Percentiles rank a stretch among this genome's conserved stretches.
Conservation (phyloP, 225 moss, liverwort and hornwort genomes). For the Physcomitrium patens region DNA sequence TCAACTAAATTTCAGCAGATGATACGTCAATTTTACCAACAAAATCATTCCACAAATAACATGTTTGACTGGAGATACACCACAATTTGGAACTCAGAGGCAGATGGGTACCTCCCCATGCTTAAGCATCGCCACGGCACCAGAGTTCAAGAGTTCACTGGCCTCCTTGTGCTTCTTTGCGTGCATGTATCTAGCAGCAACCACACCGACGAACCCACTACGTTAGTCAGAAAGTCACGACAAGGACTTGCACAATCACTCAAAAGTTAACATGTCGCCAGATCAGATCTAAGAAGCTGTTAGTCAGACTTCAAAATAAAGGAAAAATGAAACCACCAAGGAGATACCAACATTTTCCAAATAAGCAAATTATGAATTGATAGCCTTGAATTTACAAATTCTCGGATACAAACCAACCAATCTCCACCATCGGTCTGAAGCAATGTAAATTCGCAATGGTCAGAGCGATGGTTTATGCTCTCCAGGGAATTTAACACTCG, state of each 20-base stretch:
- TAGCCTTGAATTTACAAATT: background rate
- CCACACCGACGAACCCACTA: constrained; percentile 13
- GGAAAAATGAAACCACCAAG: background rate
- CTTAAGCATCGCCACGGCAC: constrained; percentile 82
- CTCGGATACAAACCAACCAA: background rate
- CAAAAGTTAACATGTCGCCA: background rate
- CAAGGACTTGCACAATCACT: background rate
- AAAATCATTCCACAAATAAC: background rate
- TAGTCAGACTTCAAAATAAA: no score
- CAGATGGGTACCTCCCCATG: constrained; percentile 74
- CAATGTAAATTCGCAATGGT: no score
- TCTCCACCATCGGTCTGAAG: background rate
- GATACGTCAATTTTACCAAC: background rate
- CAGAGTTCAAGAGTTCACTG: constrained; percentile 77
- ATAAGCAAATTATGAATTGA: background rate
- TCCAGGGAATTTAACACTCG: no score
- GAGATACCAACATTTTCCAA: background rate
- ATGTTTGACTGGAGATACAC: background rate
- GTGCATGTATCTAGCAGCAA: constrained; percentile 62
- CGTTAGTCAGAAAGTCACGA: background rate
- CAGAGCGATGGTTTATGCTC: no score
- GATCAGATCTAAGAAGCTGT: background rate
- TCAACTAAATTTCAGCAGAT: background rate
- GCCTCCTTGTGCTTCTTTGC: constrained; percentile 86
- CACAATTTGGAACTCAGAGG: background rate